phyloP scores from a whole-genome alignment of 2,329 filamentous ascomycete species.

The Volutella citrinella region DNA sequence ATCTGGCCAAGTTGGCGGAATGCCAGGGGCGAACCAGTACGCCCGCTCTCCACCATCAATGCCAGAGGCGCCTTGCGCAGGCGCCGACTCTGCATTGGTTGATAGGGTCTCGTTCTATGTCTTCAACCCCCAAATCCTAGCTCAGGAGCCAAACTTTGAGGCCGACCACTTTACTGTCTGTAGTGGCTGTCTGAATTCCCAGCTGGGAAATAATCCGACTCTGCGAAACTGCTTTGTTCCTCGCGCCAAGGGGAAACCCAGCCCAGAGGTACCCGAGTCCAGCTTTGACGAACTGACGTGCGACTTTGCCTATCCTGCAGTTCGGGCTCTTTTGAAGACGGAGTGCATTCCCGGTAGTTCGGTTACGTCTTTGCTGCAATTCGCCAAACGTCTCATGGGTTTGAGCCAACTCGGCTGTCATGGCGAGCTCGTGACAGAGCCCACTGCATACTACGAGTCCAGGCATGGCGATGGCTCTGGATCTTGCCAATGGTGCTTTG shows the following conservation, averaged over 20 bases:
- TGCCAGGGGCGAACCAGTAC: too few relatives aligned
- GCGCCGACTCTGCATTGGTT: background rate
- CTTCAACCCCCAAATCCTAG: constrained; percentile 1
- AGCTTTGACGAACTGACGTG: constrained; percentile 2
- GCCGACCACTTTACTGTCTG: background rate
- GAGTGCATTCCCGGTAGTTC: background rate
- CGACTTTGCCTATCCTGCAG: constrained; percentile 1
- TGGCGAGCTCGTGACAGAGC: background rate
- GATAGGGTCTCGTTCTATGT: constrained; percentile 4
- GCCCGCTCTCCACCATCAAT: too few relatives aligned
- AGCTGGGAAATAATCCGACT: background rate
- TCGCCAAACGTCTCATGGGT: background rate
- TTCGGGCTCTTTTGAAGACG: constrained; percentile 1
- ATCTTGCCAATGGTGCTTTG: constrained; percentile 3
- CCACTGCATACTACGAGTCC: background rate
- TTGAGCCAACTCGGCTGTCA: background rate
- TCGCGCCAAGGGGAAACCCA: background rate
- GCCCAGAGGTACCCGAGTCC: background rate
- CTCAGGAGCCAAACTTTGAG: constrained; percentile 1
- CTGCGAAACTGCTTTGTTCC: constrained; percentile 1
- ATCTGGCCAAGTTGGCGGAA: too few relatives aligned
- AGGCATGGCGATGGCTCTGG: constrained; percentile 4
- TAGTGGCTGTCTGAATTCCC: background rate
- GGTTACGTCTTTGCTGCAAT: constrained; percentile 1
- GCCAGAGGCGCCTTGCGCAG: constrained; percentile 1